phyloP scores from a whole-genome alignment of 306 rosid species.

The Inga oerstediana region DNA sequence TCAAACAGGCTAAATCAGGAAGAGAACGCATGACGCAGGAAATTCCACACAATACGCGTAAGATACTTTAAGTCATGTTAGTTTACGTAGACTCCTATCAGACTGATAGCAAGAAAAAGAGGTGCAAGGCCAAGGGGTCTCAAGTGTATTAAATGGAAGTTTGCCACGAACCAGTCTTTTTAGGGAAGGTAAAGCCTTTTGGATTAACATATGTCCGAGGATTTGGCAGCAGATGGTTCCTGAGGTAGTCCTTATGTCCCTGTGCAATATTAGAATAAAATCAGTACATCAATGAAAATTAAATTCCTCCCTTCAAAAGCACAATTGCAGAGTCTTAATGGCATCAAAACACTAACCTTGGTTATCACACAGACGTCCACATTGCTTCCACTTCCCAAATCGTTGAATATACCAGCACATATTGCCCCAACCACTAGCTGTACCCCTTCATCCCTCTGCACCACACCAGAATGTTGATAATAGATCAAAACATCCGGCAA shows the following conservation, averaged over 20 bases:
- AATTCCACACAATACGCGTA: neutral
- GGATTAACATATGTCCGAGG: conserved; percentile 84
- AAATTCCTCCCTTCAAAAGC: conserved; percentile 17
- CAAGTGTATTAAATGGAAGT: conserved; percentile 28
- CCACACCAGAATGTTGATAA: conserved; percentile 20
- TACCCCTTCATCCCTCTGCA: conserved; percentile 86
- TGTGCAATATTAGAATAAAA: conserved; percentile 41
- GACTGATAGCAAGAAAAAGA: neutral
- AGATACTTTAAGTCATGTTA: neutral
- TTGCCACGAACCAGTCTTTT: conserved; percentile 75
- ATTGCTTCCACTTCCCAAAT: conserved; percentile 97
- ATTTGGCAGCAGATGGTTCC: conserved; percentile 84
- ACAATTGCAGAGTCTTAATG: neutral
- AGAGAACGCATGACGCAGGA: neutral
- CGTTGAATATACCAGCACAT: conserved; percentile 92
- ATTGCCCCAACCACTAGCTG: conserved; percentile 75
- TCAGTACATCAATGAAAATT: conserved; percentile 11
- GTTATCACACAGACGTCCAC: conserved; percentile 94
- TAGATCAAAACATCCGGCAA: neutral
- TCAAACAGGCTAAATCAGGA: neutral
- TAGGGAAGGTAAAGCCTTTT: conserved; percentile 65
- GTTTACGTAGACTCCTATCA: neutral
- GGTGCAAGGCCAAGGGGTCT: neutral
- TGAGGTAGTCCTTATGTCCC: conserved; percentile 86
- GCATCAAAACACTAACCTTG: conserved; percentile 59